Evolutionary conservation across 2,329 filamentous ascomycete genomes (phyloP).

Genomic region (Colletotrichum lindemuthianum): DNA sequence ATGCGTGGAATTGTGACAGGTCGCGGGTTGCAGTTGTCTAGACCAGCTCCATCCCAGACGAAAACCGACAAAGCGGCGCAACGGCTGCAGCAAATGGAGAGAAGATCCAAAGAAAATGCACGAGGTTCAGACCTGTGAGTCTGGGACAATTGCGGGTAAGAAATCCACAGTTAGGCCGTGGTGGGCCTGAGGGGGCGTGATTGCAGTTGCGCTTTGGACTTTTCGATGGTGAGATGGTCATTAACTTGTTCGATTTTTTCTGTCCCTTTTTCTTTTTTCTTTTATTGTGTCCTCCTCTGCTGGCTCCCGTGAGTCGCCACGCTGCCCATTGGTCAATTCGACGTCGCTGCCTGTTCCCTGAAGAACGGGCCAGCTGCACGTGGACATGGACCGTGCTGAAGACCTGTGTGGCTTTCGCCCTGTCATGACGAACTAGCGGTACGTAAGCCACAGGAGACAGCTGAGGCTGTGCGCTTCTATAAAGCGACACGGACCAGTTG

Average conservation of each 20-base stretch:
- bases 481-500: too few species aligned
- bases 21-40: slow-evolving; percentile 3
- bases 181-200: slow-evolving; percentile 1
- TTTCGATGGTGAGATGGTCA: too few species aligned
- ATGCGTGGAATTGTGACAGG: not conserved
- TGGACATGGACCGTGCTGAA: not conserved
- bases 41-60: slow-evolving; percentile 1
- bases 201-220: not conserved
- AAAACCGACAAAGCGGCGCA: slow-evolving; percentile 4
- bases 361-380: not conserved
- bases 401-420: not conserved
- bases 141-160: slow-evolving; percentile 1
- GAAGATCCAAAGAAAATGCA: not conserved
- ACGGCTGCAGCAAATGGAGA: slow-evolving; percentile 7
- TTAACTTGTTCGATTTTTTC: not conserved
- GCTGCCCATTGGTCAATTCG: not conserved
- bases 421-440: not conserved
- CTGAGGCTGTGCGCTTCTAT: slow-evolving; percentile 3
- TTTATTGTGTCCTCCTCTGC: too few species aligned
- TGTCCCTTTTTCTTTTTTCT: not conserved
- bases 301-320: slow-evolving; percentile 2
- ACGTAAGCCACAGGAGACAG: not conserved
- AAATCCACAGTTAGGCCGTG: slow-evolving; percentile 22
- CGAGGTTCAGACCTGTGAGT: not conserved
- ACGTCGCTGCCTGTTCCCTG: not conserved